Evolutionary conservation across 2,329 filamentous ascomycete genomes (phyloP).

Genomic region (Alternaria sp.): DNA sequence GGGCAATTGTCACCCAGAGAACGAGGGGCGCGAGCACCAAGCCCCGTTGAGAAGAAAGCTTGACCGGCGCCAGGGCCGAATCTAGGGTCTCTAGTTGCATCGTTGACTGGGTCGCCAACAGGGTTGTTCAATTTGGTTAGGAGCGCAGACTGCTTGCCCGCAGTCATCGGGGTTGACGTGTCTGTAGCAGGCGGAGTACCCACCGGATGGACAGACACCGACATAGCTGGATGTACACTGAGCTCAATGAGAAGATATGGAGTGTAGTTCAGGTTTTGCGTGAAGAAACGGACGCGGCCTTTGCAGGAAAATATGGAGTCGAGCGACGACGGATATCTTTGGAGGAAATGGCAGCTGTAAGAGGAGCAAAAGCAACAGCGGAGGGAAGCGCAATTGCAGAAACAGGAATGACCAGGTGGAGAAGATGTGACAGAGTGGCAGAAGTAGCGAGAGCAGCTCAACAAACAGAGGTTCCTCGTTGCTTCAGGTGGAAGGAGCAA

Average conservation of each 20-base stretch:
- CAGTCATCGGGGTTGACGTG: not conserved
- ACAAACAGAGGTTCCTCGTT: conserved; percentile 3
- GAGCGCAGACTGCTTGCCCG: conserved; percentile 1
- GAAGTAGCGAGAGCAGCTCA: not conserved
- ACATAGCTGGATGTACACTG: conserved; percentile 3
- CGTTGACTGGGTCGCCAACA: conserved; percentile 7
- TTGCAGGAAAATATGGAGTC: conserved; percentile 9
- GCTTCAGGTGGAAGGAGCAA: conserved; percentile 17
- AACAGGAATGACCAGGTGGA: not conserved
- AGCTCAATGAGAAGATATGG: conserved; percentile 11
- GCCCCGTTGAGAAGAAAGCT: conserved; percentile 44
- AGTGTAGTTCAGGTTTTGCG: not conserved
- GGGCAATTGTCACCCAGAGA: conserved; percentile 21
- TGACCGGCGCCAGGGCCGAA: conserved; percentile 16
- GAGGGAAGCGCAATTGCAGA: conserved; percentile 3
- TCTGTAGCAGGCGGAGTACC: conserved; percentile 7
- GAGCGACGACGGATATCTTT: conserved; percentile 13
- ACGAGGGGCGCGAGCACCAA: conserved; percentile 31
- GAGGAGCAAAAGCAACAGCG: not conserved
- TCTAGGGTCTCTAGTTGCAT: conserved; percentile 9
- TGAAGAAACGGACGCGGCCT: not conserved
- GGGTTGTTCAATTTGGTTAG: conserved; percentile 20
- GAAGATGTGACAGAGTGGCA: not conserved
- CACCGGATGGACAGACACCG: not conserved
- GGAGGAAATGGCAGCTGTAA: conserved; percentile 8